A percentile compares a stretch with the other conserved stretches of the same genome.
phyloP scores from a whole-genome alignment of 2,329 filamentous ascomycete species.

The Plectosphaerella cucumerina region DNA sequence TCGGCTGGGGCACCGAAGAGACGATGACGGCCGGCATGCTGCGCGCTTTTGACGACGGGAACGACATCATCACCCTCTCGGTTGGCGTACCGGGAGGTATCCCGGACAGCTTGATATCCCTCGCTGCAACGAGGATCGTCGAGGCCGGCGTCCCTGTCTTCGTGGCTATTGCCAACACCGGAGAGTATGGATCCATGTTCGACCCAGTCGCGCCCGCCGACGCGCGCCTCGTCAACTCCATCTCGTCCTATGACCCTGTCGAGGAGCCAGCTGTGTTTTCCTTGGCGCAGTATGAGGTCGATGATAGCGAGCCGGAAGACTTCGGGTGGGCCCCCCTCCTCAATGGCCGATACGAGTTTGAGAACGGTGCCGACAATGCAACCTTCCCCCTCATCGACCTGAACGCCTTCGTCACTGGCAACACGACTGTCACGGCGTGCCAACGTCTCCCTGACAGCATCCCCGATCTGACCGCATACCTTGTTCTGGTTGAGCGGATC shows the following conservation, averaged over 20 bases:
- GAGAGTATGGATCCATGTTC: conserved; percentile 15
- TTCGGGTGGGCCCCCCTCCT: neutral
- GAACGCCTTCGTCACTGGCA: neutral
- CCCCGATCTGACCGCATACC: conserved; percentile 31
- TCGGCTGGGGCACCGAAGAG: conserved; percentile 28
- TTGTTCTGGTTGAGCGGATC: conserved; percentile 32
- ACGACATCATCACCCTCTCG: conserved; percentile 23
- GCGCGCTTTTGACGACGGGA: conserved; percentile 35
- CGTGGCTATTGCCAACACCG: conserved; percentile 21
- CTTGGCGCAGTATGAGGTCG: neutral
- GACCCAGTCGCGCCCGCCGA: conserved; percentile 16
- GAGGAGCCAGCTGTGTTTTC: neutral
- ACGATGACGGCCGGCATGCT: conserved; percentile 35
- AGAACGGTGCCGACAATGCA: neutral
- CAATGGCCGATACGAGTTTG: neutral
- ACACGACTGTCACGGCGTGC: conserved; percentile 1
- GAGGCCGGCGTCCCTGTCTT: conserved; percentile 21
- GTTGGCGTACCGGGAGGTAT: neutral
- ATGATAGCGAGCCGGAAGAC: neutral
- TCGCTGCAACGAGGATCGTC: conserved; percentile 20
- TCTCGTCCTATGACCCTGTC: neutral
- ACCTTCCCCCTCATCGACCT: neutral
- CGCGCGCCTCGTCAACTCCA: conserved; percentile 5
- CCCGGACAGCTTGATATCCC: neutral
- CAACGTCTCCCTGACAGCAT: conserved; percentile 23